A percentile compares a stretch with the other conserved stretches of the same genome.
phyloP scores from a whole-genome alignment of 176 grass and related monocot genomes.

The Phyllostachys edulis region DNA sequence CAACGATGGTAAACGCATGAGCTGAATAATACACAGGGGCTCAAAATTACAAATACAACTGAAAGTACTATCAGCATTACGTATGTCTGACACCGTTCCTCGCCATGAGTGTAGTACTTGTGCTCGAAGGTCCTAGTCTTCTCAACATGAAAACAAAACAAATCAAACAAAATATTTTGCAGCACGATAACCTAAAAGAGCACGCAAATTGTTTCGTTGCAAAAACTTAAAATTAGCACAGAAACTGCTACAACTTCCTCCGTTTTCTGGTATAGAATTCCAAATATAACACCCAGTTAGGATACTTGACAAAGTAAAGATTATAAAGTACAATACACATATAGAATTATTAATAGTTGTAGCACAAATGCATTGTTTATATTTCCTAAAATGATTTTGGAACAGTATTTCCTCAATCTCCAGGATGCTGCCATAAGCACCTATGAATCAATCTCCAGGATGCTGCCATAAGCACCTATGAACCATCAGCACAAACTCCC shows the following conservation, averaged over 20 bases:
- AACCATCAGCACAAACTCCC: neutral
- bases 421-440: neutral
- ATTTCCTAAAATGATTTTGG: neutral
- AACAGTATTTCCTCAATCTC: neutral
- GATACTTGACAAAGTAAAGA: neutral
- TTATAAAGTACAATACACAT: neutral
- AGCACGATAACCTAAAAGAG: slow-evolving; percentile 8
- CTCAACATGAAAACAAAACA: slow-evolving; percentile 17
- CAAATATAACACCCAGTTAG: neutral
- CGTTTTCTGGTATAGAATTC: neutral
- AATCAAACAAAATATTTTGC: neutral
- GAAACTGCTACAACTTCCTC: neutral
- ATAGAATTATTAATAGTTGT: neutral
- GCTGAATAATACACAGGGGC: neutral
- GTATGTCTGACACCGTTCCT: slow-evolving; percentile 52
- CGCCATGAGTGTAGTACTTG: slow-evolving; percentile 45
- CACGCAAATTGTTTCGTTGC: neutral
- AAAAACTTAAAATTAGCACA: neutral
- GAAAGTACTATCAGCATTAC: slow-evolving; percentile 41
- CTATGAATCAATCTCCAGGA: neutral
- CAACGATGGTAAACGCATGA: slow-evolving; percentile 25
- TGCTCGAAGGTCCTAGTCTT: slow-evolving; percentile 62
- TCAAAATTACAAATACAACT: slow-evolving; percentile 20
- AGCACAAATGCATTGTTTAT: neutral
- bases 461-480: neutral